These are phyloP conservation scores for Filobasidium wieringae DNA, from an alignment of 768 basidiomycete genomes.

Conservation along the genomic window DNA sequence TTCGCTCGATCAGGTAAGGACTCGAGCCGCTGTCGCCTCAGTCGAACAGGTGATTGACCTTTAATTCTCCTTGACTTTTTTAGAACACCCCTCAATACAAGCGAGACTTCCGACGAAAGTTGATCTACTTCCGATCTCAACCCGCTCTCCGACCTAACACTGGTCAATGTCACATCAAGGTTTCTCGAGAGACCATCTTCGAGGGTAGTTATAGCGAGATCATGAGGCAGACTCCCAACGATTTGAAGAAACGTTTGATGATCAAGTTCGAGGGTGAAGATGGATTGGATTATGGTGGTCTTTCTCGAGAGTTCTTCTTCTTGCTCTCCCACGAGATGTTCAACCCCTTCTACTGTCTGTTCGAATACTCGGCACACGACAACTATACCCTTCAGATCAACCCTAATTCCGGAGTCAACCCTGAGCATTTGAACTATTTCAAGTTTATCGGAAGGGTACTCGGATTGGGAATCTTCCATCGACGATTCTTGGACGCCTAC, in stretches of 20 bases:
- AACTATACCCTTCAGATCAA: slow-evolving; percentile 99
- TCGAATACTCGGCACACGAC: slow-evolving; percentile 99
- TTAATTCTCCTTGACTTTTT: background rate
- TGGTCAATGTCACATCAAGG: slow-evolving; percentile 98
- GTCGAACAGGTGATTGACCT: background rate
- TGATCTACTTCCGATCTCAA: slow-evolving; percentile 98
- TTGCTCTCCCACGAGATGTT: slow-evolving; percentile 99
- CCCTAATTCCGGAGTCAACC: slow-evolving; percentile 93
- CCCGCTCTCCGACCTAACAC: slow-evolving; percentile 96
- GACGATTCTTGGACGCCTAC: slow-evolving; percentile 97
- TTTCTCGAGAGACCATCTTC: slow-evolving; percentile 94
- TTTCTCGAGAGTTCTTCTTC: slow-evolving; percentile 99
- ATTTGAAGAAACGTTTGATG: slow-evolving; percentile 97
- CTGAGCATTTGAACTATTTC: slow-evolving; percentile 99
- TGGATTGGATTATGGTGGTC: slow-evolving; percentile 94
- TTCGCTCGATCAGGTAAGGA: slow-evolving; percentile 53
- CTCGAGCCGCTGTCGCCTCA: background rate
- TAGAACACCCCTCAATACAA: slow-evolving; percentile 98
- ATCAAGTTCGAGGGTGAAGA: slow-evolving; percentile 99
- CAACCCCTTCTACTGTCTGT: slow-evolving; percentile 98
- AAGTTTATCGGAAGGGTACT: slow-evolving; percentile 96
- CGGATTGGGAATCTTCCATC: slow-evolving; percentile 95
- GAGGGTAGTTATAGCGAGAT: slow-evolving; percentile 99
- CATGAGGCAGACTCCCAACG: slow-evolving; percentile 96
- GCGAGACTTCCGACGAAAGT: slow-evolving; percentile 96